Evolutionary conservation across 202 grass and related monocot genomes (phyloP), one percentile per base, ranked within the genome.

Genomic region (Dendrocalamus latiflorus): DNA sequence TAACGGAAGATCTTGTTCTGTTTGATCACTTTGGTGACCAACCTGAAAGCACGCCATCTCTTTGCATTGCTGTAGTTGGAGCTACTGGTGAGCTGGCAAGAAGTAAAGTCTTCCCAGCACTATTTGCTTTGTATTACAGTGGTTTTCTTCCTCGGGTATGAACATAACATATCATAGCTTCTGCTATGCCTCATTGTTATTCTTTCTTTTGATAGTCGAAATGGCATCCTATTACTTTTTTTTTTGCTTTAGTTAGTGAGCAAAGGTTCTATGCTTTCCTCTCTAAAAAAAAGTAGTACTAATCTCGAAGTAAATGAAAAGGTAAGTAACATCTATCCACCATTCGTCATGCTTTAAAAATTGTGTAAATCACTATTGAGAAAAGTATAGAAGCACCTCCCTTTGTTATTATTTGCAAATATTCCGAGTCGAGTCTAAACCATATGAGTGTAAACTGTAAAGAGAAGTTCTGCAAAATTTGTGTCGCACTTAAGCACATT

Each of bases 1-100:
- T 22, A 54, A 30, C 79, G 26, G 86, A 83, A 80, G 48, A 37
- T 20, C 42, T 74, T 77, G 8, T 70, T 82, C 8, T 28, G 44
- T 63, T 77, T 68, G 54, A 68, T 67, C 25, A 85, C 24, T 61
- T 81, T 64, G 33, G 43, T 55, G 51, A 65, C 39, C 81, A 41
- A 57, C 65, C 58, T 53, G 43, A 81, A 30, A 78, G 22, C 47
- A 24, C 42, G 21, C 80, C 87, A 50, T 84, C 91, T 91, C 92
- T 97, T 79, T 94, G 90, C 77, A 94, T 97, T 68, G 90, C 95
- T 85, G 95, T 97, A 58, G 80, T 94, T 78, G 95, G 95, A 84
- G 92, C 92, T 51, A 97, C 95, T 6, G 95, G 95, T 62, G 95
- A 97, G 74, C 86, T 97, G 76, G 90, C 95, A 41, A 93, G 88